These are phyloP conservation scores for Aspergillus chevalieri DNA, from an alignment of 2,329 filamentous ascomycete species.

Conservation along the genomic window DNA sequence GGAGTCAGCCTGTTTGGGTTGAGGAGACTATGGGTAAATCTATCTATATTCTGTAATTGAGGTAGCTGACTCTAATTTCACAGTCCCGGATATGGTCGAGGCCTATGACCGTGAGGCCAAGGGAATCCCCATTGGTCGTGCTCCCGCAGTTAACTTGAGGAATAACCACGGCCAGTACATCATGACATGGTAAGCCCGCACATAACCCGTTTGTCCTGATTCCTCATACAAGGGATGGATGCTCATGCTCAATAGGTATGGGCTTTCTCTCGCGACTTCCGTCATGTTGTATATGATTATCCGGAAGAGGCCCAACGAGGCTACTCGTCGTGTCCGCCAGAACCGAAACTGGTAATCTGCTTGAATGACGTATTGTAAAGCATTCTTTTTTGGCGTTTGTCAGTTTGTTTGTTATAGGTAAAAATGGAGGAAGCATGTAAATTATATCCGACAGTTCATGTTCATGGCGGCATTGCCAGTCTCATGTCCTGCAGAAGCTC, in stretches of 20 bases:
- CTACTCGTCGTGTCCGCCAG: conserved; percentile 66
- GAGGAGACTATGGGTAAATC: conserved; percentile 84
- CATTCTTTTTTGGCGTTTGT: conserved; percentile 35
- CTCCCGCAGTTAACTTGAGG: conserved; percentile 82
- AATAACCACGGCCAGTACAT: conserved; percentile 99
- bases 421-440: conserved; percentile 5
- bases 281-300: conserved; percentile 97
- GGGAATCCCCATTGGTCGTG: conserved; percentile 82
- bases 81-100: conserved; percentile 72
- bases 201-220: background rate
- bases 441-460: conserved; percentile 2
- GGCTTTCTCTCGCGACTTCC: conserved; percentile 72
- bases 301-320: conserved; percentile 72
- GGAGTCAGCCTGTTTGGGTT: conserved; percentile 85
- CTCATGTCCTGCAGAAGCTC: conserved; percentile 75
- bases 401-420: conserved; percentile 6
- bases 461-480: conserved; percentile 34
- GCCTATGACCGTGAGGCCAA: conserved; percentile 68
- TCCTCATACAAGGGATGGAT: background rate
- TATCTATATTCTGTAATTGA: conserved; percentile 2
- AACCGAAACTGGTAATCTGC: conserved; percentile 63
- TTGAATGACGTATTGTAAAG: conserved; percentile 2
- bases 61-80: conserved; percentile 10
- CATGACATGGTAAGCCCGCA: conserved; percentile 75
- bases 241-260: conserved; percentile 60